Conservation (phyloP, 192 early-diverging fungal species). For the Gigaspora rosea region DNA sequence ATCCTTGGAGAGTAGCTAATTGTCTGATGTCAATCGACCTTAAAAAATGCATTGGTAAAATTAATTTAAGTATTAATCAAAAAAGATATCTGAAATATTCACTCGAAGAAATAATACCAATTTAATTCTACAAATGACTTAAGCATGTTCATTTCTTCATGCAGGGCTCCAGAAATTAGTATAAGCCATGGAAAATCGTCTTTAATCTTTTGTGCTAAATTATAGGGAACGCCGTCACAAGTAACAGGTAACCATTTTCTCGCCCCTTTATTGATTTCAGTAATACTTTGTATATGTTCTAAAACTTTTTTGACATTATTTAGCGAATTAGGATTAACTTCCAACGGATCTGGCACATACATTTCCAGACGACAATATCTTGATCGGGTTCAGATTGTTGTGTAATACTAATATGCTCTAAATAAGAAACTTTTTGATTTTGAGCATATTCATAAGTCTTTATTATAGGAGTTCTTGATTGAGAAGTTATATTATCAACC, state of each 20-base stretch:
- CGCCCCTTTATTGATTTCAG: neutral
- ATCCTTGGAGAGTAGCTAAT: no score
- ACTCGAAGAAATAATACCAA: no score
- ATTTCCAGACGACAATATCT: neutral
- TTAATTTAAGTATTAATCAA: constrained; percentile 17
- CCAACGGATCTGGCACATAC: neutral
- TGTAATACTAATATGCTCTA: neutral
- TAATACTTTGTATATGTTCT: neutral
- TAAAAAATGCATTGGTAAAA: neutral
- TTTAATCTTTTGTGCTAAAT: no score
- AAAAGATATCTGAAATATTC: no score
- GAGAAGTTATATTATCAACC: no score
- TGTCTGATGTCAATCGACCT: constrained; percentile 13
- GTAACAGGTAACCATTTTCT: constrained; percentile 7
- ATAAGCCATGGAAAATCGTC: no score
- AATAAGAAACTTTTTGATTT: no score
- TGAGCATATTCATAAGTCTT: no score
- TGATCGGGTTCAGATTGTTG: neutral
- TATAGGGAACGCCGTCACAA: neutral
- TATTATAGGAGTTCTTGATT: no score
- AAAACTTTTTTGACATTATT: neutral
- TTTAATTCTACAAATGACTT: neutral
- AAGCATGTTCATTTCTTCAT: no score
- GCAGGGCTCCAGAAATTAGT: no score
- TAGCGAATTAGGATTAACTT: no score